Base-by-base conservation (phyloP, 192 early-diverging fungal genomes). In the Umbelopsis ramanniana region DNA sequence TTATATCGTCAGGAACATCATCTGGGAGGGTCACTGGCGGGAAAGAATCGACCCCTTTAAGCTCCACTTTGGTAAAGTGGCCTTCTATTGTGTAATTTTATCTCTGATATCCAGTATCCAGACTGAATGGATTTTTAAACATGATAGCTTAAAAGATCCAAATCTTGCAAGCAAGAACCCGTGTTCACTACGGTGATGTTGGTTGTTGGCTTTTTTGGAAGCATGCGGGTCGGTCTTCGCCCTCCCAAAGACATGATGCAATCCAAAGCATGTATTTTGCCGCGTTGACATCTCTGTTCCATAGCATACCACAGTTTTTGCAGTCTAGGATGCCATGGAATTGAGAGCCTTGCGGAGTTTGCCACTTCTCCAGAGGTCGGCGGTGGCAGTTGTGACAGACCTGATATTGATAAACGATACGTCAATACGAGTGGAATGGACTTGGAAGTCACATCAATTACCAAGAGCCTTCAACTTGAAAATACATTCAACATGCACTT, bases 211-310 rank as follows among this genome's bases (percentile, higher is more conserved):
- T 48, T 48, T 14, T 48, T 14, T 48, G 47, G 19, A 48, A 48
- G 47, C 11, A 48, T n/a, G 47, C 15, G 4, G 47, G 47, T 48
- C 47, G 4, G 47, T 48, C 47, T 14, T 14, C 6, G 19, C 47
- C 47, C 2, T 4, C 47, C 47, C 47, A 48, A 48, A 48, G 4
- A 4, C 15, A 48, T 10, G 6, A 10, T 14, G 47, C 47, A 48
- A 66, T 66, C 19, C 40, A 21, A 3, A 37, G 63, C 19, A 66
- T 66, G 40, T 66, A 40, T 38, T 38, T 66, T 2, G 29, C 35
- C n/a, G 63, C 63, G 63, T 66, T 66, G 37, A 66, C 40, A 38
- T 66, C 63, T 21, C 40, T 26, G 9, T 66, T 29, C 63, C 63
- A 66, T 66, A 66, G 37, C 3, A 38, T 66, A 17, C 63, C 35